A percentile compares a stretch with the other conserved stretches of the same genome.
Evolutionary conservation across 768 basidiomycete species (phyloP).

Genomic region (Coprinopsis sp.): DNA sequence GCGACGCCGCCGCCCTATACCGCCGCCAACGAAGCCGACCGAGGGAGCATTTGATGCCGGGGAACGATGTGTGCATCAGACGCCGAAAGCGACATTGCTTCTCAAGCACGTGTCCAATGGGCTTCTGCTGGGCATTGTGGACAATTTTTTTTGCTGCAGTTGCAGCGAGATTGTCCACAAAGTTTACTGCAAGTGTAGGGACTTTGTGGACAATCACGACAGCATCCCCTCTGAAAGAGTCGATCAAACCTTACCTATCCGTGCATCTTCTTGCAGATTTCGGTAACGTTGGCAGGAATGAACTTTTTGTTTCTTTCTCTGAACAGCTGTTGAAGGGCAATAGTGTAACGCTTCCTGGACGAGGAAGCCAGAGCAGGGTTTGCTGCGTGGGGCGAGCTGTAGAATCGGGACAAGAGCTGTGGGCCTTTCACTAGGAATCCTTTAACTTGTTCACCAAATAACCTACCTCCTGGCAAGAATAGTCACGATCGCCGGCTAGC

Average conservation of each 20-base stretch:
- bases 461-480: conserved; percentile 87
- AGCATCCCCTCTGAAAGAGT: too few species aligned
- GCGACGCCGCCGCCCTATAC: too few species aligned
- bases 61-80: too few species aligned
- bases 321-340: conserved; percentile 90
- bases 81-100: too few species aligned
- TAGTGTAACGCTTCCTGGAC: conserved; percentile 91
- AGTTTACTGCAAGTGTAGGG: too few species aligned
- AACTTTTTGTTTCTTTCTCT: conserved; percentile 97
- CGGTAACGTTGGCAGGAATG: conserved; percentile 92
- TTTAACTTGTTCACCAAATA: background rate
- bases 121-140: too few species aligned
- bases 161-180: too few species aligned
- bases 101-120: too few species aligned
- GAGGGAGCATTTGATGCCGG: too few species aligned
- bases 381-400: conserved; percentile 83
- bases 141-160: too few species aligned
- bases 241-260: conserved; percentile 44
- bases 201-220: too few species aligned
- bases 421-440: conserved; percentile 5
- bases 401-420: conserved; percentile 91
- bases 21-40: too few species aligned
- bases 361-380: conserved; percentile 85
- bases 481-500: conserved; percentile 91
- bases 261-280: conserved; percentile 99